These are phyloP conservation scores for Rhexocercosporidium sp. DNA, from an alignment of 2,329 filamentous ascomycete genomes.

Conservation along the genomic window DNA sequence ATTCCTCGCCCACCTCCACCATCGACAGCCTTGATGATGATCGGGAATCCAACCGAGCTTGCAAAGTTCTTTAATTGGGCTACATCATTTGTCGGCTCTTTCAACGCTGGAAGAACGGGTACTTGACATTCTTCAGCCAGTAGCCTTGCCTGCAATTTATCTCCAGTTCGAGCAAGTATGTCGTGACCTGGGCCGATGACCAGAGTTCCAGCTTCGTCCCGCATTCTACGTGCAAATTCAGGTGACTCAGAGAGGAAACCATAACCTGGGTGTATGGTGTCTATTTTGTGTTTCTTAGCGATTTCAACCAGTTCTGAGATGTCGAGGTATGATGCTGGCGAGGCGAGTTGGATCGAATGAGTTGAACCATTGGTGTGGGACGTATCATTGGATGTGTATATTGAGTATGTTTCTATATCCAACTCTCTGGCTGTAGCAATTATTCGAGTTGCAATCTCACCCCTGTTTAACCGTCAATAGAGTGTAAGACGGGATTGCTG, in stretches of 20 bases:
- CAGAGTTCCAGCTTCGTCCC: constrained; percentile 67
- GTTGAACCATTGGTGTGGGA: constrained; percentile 58
- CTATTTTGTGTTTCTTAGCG: constrained; percentile 55
- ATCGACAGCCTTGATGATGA: constrained; percentile 65
- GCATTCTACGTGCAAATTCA: constrained; percentile 69
- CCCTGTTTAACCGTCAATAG: constrained; percentile 47
- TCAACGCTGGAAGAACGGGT: constrained; percentile 74
- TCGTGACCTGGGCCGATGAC: constrained; percentile 69
- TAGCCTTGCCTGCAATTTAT: constrained; percentile 63
- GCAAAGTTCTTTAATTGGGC: constrained; percentile 60
- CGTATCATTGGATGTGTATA: constrained; percentile 60
- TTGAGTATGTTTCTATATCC: constrained; percentile 57
- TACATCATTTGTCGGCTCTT: constrained; percentile 66
- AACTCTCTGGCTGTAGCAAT: constrained; percentile 64
- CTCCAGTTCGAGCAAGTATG: constrained; percentile 35
- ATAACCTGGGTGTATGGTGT: constrained; percentile 76
- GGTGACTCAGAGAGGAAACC: constrained; percentile 74
- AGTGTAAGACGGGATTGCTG: not conserved
- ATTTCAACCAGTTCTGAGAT: constrained; percentile 54
- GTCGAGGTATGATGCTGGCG: constrained; percentile 58
- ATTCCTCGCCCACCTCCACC: constrained; percentile 71
- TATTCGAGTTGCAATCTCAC: constrained; percentile 68
- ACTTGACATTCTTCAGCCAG: constrained; percentile 69
- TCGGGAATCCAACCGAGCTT: constrained; percentile 46
- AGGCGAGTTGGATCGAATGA: constrained; percentile 55